phyloP scores from a whole-genome alignment of 2,329 filamentous ascomycete genomes.

The Talaromyces sp. region DNA sequence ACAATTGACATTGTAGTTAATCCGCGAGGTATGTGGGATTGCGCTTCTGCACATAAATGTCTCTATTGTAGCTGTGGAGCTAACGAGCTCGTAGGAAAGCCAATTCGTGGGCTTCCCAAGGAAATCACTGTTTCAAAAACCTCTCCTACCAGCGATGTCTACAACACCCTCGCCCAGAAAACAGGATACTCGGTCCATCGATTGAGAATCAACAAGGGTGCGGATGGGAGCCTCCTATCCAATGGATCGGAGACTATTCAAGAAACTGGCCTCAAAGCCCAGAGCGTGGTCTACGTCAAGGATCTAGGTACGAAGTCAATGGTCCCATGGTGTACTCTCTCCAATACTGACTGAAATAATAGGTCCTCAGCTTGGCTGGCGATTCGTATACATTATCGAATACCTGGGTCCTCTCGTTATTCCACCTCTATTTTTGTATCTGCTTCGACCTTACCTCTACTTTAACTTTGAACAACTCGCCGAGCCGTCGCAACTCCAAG shows the following conservation, averaged over 20 bases:
- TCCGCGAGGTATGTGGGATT: constrained; percentile 26
- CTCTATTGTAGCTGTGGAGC: background rate
- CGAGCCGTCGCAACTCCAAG: constrained; percentile 61
- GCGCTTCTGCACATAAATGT: constrained; percentile 14
- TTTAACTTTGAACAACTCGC: constrained; percentile 44
- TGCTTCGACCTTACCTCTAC: constrained; percentile 69
- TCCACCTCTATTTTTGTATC: constrained; percentile 67
- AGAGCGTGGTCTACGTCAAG: constrained; percentile 73
- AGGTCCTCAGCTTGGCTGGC: constrained; percentile 90
- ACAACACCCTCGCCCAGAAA: constrained; percentile 50
- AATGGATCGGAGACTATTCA: constrained; percentile 50
- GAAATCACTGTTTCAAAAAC: constrained; percentile 48
- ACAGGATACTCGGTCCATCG: constrained; percentile 54
- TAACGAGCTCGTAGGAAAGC: constrained; percentile 47
- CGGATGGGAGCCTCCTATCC: constrained; percentile 54
- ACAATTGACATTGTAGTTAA: constrained; percentile 28
- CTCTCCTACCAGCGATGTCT: constrained; percentile 51
- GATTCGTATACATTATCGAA: constrained; percentile 89
- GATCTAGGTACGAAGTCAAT: constrained; percentile 67
- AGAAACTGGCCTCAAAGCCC: constrained; percentile 52
- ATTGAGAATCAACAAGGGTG: constrained; percentile 59
- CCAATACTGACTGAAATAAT: background rate
- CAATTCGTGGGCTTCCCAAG: constrained; percentile 56
- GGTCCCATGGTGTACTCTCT: background rate
- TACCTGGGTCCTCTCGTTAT: constrained; percentile 89